A percentile compares a stretch with the other conserved stretches of the same genome.
These are phyloP conservation scores for Astraeus odoratus DNA, from an alignment of 768 basidiomycete species.

Conservation along the genomic window DNA sequence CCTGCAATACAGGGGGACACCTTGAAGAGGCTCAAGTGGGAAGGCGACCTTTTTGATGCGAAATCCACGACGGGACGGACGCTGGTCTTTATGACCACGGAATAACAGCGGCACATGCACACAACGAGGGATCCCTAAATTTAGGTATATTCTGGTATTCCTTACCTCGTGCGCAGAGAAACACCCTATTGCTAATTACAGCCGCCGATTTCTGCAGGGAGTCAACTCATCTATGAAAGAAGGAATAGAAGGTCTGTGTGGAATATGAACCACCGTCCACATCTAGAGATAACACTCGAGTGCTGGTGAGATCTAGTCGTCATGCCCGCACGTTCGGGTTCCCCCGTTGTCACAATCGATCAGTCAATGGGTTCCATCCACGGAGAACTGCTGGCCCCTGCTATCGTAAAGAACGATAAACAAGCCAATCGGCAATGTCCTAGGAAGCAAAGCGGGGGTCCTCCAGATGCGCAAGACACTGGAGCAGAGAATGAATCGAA, in stretches of 20 bases:
- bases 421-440: neutral
- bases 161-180: neutral
- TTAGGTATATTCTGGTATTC: neutral
- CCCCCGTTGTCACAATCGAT: neutral
- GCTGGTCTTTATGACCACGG: neutral
- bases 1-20: neutral
- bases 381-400: neutral
- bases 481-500: neutral
- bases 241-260: neutral
- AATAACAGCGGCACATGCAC: neutral
- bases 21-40: neutral
- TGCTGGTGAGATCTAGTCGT: neutral
- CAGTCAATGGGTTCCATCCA: neutral
- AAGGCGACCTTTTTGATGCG: neutral
- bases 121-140: constrained; percentile 2
- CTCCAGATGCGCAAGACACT: neutral
- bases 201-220: neutral
- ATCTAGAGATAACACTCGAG: neutral
- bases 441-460: neutral
- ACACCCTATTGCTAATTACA: constrained; percentile 1
- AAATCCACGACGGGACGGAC: neutral
- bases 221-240: neutral
- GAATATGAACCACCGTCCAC: neutral
- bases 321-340: neutral
- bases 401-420: neutral